Conservation (phyloP, 2,329 filamentous ascomycete genomes). For the Fusarium sp. region DNA sequence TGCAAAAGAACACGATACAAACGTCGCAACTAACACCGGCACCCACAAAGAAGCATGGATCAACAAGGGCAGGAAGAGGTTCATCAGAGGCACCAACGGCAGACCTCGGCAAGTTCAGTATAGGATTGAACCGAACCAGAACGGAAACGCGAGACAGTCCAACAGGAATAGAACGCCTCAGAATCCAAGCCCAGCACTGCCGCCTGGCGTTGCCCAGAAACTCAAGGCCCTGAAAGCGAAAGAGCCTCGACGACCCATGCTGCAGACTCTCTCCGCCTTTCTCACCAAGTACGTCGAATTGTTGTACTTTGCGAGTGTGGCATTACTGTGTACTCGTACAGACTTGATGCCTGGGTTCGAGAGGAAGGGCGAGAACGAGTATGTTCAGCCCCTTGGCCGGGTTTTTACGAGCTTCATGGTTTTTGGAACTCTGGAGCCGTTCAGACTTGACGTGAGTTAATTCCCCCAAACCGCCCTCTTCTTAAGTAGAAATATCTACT, state of each 20-base stretch:
- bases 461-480: neutral
- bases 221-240: neutral
- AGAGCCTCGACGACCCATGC: too few species aligned
- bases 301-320: conserved; percentile 17
- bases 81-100: neutral
- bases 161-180: conserved; percentile 2
- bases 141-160: conserved; percentile 3
- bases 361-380: neutral
- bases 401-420: conserved; percentile 38
- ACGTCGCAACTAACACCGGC: neutral
- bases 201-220: neutral
- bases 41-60: neutral
- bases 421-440: conserved; percentile 45
- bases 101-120: conserved; percentile 1
- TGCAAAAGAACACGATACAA: neutral
- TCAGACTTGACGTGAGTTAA: conserved; percentile 40
- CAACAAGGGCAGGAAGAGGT: neutral
- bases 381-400: conserved; percentile 17
- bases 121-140: neutral
- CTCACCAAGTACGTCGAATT: neutral
- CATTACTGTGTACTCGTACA: conserved; percentile 17
- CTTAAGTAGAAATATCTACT: neutral
- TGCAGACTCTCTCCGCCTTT: neutral
- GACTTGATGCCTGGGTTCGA: conserved; percentile 7
- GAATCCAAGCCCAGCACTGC: neutral